These are phyloP conservation scores for Chrysanthemum makinoi DNA, from an alignment of 129 eudicot species.

Conservation along the genomic window DNA sequence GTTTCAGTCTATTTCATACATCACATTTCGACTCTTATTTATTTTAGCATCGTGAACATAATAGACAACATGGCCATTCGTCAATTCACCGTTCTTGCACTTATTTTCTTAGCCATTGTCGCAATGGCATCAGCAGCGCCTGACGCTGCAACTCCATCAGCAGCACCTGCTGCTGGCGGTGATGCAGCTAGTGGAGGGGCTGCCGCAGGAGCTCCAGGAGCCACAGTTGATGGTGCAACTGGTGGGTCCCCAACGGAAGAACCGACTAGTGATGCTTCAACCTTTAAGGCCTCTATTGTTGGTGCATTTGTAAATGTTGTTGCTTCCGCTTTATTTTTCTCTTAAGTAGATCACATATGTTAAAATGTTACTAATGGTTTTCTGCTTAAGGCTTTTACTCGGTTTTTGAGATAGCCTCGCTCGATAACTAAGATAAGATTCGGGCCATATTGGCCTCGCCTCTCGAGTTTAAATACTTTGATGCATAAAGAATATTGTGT, in stretches of 20 bases:
- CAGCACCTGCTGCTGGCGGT: background rate
- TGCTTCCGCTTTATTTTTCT: constrained; percentile 1
- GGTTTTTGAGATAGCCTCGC: constrained; percentile 5
- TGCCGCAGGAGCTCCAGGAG: constrained; percentile 8
- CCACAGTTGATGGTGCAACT: background rate
- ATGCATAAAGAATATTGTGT: constrained; percentile 3
- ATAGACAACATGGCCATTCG: constrained; percentile 9
- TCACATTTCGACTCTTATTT: background rate
- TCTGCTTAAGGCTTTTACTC: background rate
- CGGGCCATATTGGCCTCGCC: constrained; percentile 10
- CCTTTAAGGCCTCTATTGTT: constrained; percentile 13
- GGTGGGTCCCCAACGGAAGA: constrained; percentile 8
- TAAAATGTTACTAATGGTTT: constrained; percentile 1
- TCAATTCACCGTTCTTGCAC: constrained; percentile 11
- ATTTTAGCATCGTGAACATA: background rate
- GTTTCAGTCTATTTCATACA: background rate
- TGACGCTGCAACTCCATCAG: constrained; percentile 4
- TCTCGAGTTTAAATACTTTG: constrained; percentile 6
- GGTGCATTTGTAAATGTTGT: constrained; percentile 17
- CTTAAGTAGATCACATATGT: background rate
- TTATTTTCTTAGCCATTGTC: constrained; percentile 22
- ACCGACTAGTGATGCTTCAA: constrained; percentile 18
- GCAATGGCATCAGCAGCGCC: constrained; percentile 17
- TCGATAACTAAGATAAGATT: constrained; percentile 15
- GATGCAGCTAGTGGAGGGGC: no score